Conservation (phyloP, 306 rosid species). For the Prunus campanulata region DNA sequence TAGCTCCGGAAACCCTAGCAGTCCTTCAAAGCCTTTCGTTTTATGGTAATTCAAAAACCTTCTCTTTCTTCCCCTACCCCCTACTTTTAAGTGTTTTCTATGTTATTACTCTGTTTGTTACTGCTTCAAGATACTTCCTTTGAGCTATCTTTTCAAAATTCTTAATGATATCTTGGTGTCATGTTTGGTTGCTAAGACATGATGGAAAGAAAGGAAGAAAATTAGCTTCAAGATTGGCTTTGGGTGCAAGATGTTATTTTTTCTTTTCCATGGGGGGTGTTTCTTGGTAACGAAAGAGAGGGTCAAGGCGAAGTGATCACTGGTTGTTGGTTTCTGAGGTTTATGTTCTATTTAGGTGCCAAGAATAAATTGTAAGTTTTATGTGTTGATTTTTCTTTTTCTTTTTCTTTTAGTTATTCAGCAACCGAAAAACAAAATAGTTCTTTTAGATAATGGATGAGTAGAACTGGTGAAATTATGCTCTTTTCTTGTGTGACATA, state of each 20-base stretch:
- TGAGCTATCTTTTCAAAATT: not conserved
- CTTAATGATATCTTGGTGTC: not conserved
- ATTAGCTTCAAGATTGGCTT: not conserved
- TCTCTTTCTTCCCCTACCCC: not conserved
- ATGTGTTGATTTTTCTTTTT: not conserved
- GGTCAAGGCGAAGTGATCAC: not conserved
- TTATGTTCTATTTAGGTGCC: not conserved
- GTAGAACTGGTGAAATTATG: not conserved
- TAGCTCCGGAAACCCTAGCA: slow-evolving; percentile 1
- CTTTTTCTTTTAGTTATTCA: not conserved
- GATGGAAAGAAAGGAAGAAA: not conserved
- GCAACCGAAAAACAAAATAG: not conserved
- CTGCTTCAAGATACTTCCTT: slow-evolving; percentile 9
- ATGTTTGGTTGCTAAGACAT: not conserved
- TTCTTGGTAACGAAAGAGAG: not conserved
- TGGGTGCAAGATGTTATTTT: not conserved
- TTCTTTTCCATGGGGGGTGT: not conserved
- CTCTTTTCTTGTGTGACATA: not conserved
- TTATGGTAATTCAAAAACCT: not conserved
- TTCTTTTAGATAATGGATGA: not conserved
- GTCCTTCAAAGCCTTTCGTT: not conserved
- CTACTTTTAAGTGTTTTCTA: not conserved
- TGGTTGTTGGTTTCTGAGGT: not conserved
- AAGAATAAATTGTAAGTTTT: not conserved
- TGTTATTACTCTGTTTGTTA: not conserved